phyloP scores from a whole-genome alignment of 805 yeast species.

The Brettanomyces anomalus region DNA sequence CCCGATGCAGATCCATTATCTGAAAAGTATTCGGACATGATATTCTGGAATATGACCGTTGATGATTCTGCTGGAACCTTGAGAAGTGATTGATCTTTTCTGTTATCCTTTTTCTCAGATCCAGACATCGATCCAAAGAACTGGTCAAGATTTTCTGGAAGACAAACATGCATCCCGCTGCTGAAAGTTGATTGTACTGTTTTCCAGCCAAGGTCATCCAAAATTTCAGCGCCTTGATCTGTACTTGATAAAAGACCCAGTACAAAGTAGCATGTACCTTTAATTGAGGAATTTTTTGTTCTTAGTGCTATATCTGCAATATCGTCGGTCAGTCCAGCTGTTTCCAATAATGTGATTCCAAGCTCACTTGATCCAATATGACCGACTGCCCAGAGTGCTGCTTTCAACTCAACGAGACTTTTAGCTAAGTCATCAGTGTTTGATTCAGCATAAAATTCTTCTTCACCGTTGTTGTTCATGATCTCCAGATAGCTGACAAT shows the following conservation, averaged over 20 bases:
- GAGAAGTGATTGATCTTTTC: too few relatives aligned
- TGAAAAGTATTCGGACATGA: conserved; percentile 1
- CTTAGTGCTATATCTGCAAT: conserved; percentile 41
- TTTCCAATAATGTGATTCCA: conserved; percentile 56
- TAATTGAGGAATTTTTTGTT: conserved; percentile 48
- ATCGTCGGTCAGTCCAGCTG: conserved; percentile 37
- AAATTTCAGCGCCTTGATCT: conserved; percentile 70
- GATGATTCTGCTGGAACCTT: conserved; percentile 10
- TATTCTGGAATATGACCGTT: too few relatives aligned
- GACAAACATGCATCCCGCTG: conserved; percentile 26
- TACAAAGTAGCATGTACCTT: conserved; percentile 70
- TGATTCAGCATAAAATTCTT: conserved; percentile 12
- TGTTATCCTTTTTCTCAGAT: conserved; percentile 17
- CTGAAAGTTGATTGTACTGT: conserved; percentile 36
- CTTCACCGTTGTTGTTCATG: conserved; percentile 11
- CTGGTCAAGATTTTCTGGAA: conserved; percentile 15
- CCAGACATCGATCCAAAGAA: conserved; percentile 10
- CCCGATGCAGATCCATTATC: conserved; percentile 9
- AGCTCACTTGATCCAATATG: conserved; percentile 63
- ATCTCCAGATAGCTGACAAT: conserved; percentile 12
- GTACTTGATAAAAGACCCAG: conserved; percentile 70
- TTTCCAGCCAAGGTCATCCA: conserved; percentile 77
- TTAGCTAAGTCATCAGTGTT: conserved; percentile 24
- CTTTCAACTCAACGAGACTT: conserved; percentile 44
- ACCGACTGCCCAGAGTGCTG: conserved; percentile 82